A percentile compares a stretch with the other conserved stretches of the same genome.
Evolutionary conservation across 306 rosid genomes (phyloP).

Genomic region (Cicer arietinum): DNA sequence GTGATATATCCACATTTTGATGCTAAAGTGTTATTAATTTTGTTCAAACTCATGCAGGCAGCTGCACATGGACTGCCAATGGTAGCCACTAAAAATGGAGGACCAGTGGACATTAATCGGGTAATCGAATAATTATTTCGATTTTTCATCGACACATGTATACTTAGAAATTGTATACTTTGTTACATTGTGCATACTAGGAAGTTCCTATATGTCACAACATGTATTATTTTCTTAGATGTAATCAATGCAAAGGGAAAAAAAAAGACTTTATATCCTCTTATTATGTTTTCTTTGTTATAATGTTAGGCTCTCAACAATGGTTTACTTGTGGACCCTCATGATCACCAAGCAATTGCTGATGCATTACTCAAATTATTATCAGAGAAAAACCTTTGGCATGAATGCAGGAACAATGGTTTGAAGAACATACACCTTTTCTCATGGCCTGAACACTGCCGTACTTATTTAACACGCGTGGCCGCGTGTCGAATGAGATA

Average conservation of each 20-base stretch:
- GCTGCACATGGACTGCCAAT: conserved; percentile 95
- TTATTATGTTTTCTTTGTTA: conserved; percentile 9
- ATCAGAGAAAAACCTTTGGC: conserved; percentile 52
- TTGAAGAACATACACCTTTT: conserved; percentile 54
- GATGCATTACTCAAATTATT: conserved; percentile 46
- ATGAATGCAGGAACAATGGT: conserved; percentile 48
- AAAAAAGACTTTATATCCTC: conserved; percentile 15
- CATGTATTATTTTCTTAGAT: conserved; percentile 18
- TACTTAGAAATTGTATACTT: background rate
- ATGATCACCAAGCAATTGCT: conserved; percentile 51
- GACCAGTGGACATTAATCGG: conserved; percentile 90
- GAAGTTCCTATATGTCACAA: background rate
- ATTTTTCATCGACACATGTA: too few relatives aligned
- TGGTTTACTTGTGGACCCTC: conserved; percentile 54
- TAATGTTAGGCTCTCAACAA: conserved; percentile 47
- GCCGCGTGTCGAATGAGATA: conserved; percentile 48
- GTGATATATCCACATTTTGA: conserved; percentile 33
- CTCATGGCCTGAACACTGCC: conserved; percentile 52
- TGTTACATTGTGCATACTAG: conserved; percentile 2
- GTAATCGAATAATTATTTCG: conserved; percentile 49
- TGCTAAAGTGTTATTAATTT: conserved; percentile 4
- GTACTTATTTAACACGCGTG: conserved; percentile 47
- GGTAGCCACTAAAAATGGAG: conserved; percentile 95
- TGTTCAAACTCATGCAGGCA: conserved; percentile 63
- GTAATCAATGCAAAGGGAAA: conserved; percentile 23